Base-by-base conservation (phyloP, 768 basidiomycete genomes). In the Lactarius hengduanensis region DNA sequence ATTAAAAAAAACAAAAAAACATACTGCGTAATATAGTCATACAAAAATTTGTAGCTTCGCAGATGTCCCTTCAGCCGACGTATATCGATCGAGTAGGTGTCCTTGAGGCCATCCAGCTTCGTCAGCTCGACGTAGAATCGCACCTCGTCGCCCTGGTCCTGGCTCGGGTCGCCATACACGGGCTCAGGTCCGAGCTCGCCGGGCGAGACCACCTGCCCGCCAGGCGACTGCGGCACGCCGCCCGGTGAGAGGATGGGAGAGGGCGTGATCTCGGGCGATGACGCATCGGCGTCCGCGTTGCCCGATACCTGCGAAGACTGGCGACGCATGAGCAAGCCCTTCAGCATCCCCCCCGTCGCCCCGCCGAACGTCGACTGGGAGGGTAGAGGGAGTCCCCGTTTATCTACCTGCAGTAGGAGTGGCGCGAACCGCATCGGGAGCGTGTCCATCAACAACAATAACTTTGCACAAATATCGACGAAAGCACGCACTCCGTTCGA, bases 71-170 rank as follows among this genome's bases (percentile, higher is more conserved):
- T 95, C 73, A 98, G 75, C 70, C 97, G 80, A 73, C 96, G 86
- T 74, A 98, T 89, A 78, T 98, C 96, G 72, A 98, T 81, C 77
- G 90, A 90, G 77, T 90, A 96, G 55, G 95, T 92, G 74, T 93
- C 92, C 71, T 89, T 92, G 72, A 98, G 82, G 69, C 94, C 86
- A 76, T 93, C 90, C 72, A 99, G 81, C 72, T 91, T 81, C 57
- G 96, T 98, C 69, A 99, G 78, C 80, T 99, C 97, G 68, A 98
- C 90, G 15, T 88, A 92, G 81, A 98, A 98, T 71, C 92, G 87
- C 71, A 99, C 94, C 86, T 98, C 97, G 72, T 96, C 96, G 36
- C 94, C 94, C 22, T 86, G 85, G 73, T 98, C 97, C 71, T 91
- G 85, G 4, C 81, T 74, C n/a, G 79, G 71, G 64, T 92, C 92